Conservation (phyloP, 1,139 yeast species). For the Geotrichum macrosporum region DNA sequence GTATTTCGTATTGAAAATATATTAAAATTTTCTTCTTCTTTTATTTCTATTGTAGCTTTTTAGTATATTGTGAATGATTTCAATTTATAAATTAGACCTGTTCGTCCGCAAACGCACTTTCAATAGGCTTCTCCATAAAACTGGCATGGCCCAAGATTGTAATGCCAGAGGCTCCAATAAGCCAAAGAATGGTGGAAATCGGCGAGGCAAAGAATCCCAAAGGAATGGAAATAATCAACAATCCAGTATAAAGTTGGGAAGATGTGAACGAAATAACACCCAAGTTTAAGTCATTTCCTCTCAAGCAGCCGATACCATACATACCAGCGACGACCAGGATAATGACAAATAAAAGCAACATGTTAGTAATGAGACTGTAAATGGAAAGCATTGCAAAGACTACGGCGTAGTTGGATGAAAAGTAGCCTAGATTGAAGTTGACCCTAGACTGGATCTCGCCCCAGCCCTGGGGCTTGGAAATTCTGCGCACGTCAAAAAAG, state of each 20-base stretch:
- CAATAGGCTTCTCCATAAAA: constrained; percentile 95
- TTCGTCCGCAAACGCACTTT: constrained; percentile 92
- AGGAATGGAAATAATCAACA: constrained; percentile 66
- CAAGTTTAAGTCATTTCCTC: constrained; percentile 72
- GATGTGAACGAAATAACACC: constrained; percentile 50
- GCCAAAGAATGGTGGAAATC: constrained; percentile 89
- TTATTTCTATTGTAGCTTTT: too few species aligned
- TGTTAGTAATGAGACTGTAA: constrained; percentile 76
- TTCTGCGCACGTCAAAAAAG: constrained; percentile 83
- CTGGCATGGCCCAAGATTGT: constrained; percentile 87
- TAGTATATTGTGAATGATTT: too few species aligned
- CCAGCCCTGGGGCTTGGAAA: constrained; percentile 86
- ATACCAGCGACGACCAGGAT: constrained; percentile 55
- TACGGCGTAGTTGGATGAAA: constrained; percentile 78
- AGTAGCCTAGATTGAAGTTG: constrained; percentile 78
- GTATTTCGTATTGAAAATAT: too few species aligned
- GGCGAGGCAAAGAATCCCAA: constrained; percentile 93
- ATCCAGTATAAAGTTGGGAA: constrained; percentile 83
- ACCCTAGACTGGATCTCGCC: constrained; percentile 88
- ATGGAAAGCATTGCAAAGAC: constrained; percentile 66
- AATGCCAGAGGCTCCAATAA: constrained; percentile 90
- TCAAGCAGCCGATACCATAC: constrained; percentile 69
- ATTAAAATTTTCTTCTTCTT: too few species aligned
- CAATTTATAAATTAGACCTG: too few species aligned
- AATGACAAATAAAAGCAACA: constrained; percentile 77